Percentiles rank a stretch among this genome's conserved stretches.
phyloP scores from a whole-genome alignment of 257 asterid genomes.

The Penstemon barbatus region DNA sequence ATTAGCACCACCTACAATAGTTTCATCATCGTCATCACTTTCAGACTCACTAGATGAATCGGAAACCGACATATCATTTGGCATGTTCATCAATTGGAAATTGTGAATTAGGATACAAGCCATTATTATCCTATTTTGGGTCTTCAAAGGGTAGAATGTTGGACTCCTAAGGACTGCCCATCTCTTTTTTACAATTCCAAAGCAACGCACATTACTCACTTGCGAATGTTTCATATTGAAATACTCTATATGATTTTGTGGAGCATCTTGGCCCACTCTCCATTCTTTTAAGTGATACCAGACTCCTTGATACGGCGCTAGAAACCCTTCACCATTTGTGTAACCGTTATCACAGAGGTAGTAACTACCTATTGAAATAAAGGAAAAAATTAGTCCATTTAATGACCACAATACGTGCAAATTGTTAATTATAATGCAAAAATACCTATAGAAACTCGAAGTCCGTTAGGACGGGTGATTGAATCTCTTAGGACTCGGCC shows the following conservation, averaged over 20 bases:
- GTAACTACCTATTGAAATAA: neutral
- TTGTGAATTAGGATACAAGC: neutral
- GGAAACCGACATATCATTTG: neutral
- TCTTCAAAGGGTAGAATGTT: neutral
- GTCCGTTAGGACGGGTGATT: neutral
- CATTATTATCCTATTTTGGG: neutral
- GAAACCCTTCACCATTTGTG: neutral
- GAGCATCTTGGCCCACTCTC: neutral
- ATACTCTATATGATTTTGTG: neutral
- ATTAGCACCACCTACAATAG: neutral
- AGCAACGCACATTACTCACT: neutral
- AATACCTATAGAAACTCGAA: neutral
- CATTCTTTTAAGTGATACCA: slow-evolving; percentile 3
- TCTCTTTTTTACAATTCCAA: neutral
- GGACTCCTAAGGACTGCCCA: neutral
- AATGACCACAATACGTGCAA: neutral
- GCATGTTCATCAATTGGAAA: neutral
- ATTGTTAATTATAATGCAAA: neutral
- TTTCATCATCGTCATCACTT: slow-evolving; percentile 1
- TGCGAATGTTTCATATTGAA: slow-evolving; percentile 8
- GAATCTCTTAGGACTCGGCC: neutral
- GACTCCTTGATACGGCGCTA: neutral
- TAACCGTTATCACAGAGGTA: slow-evolving; percentile 12
- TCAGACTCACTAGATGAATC: neutral
- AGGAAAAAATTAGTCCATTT: too few species aligned